These are phyloP conservation scores for Ziziphus jujuba DNA, from an alignment of 306 rosid genomes.

Conservation along the genomic window DNA sequence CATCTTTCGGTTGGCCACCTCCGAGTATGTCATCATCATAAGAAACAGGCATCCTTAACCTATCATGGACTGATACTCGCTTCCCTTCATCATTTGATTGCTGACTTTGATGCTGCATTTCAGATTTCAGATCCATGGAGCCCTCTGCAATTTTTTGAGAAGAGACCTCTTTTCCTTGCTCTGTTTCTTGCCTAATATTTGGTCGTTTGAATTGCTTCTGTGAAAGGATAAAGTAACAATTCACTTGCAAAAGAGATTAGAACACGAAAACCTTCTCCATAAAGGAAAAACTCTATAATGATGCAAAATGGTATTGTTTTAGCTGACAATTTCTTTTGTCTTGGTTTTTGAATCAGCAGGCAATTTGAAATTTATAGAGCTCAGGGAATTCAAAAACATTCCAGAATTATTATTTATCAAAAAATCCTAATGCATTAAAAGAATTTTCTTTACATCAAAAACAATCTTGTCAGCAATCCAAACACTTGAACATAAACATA, in stretches of 20 bases:
- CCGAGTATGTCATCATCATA: conserved; percentile 76
- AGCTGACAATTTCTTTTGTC: background rate
- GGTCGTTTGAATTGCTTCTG: conserved; percentile 81
- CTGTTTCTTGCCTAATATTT: conserved; percentile 27
- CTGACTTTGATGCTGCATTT: conserved; percentile 35
- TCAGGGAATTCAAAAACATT: background rate
- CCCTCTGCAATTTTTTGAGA: conserved; percentile 25
- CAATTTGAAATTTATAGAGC: background rate
- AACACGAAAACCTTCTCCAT: background rate
- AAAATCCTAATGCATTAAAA: background rate
- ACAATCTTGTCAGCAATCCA: background rate
- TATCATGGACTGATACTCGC: conserved; percentile 52
- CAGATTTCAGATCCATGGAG: conserved; percentile 4
- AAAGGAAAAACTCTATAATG: background rate
- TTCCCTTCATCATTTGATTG: conserved; percentile 42
- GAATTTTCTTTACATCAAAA: background rate
- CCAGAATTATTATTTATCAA: background rate
- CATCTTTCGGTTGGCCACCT: conserved; percentile 27
- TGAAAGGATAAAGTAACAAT: conserved; percentile 28
- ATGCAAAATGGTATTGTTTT: too few relatives aligned
- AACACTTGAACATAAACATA: background rate
- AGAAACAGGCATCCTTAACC: conserved; percentile 73
- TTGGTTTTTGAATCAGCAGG: background rate
- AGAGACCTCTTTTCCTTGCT: conserved; percentile 36
- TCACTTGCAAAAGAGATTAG: conserved; percentile 8